Base-by-base conservation (phyloP, 2,329 filamentous ascomycete genomes). In the Aspergillus melleus region DNA sequence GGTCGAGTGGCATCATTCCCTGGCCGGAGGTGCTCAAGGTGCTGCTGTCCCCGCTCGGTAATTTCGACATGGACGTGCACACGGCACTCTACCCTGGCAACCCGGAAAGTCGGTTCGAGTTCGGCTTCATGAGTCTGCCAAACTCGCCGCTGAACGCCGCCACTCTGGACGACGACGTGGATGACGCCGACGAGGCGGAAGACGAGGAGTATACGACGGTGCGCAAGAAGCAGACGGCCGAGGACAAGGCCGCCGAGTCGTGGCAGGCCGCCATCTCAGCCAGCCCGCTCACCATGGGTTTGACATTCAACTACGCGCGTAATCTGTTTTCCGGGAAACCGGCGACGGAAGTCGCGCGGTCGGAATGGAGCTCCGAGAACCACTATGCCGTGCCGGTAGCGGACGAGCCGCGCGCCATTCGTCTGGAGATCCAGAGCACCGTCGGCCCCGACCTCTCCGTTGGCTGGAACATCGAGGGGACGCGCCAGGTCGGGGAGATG, bases 291-390 rank as follows among this genome's bases (percentile, higher is more conserved):
- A 65, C 62, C 16, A 69, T 66, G 4, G 68, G 65, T 6, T n/a
- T 79, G 32, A 64, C 69, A 2, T 54, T 77, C 29, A 72, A 58
- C 29, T 79, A 79, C 60, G 70, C 68, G 5, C 68, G 76, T 10
- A 77, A 74, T 44, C 44, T 79, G 19, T 79, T 79, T 51, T 73
- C 71, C 2, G 71, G 74, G 6, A 71, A 68, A 29, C 58, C 73
- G 4, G 64, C 69, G 3, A 69, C 73, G 50, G 68, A 76, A 12
- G 66, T 66, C 16, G 61, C 70, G 6, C 74, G 68, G 44, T 76
- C 76, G 3, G 75, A 77, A 65, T 79, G 76, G 77, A 78, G 69
- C 54, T 69, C 72, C 6, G 76, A 78, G 49, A 76, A 75, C 5
- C 73, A 79, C 60, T 71, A 72, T 56, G 70, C 74, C 3, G 62